Base-by-base conservation (phyloP, 331 rosid species). In the Acacia concinna region DNA sequence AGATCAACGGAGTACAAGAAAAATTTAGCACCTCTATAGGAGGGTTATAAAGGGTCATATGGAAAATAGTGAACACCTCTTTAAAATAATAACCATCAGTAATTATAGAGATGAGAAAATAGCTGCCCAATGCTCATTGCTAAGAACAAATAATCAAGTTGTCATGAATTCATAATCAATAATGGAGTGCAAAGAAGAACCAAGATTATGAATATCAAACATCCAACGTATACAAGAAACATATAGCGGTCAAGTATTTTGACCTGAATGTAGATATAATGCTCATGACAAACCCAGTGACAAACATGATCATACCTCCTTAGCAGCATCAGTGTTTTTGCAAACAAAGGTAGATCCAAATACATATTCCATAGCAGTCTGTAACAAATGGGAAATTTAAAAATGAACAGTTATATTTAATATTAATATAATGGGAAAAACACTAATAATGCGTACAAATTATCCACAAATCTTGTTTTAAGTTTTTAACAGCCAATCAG, bases 301-400 rank as follows among this genome's bases (percentile, higher is more conserved):
- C 68, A 49, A 81, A 70, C 67, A 66, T 30, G 56, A 31, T 41
- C 76, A 68, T 69, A 96, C 99, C 98, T 96, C 93, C 90, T 93
- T 93, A 31, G 99, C 99, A 80, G 96, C 96, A 81, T 89, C 89
- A 64, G 44, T 77, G 28, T 81, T 91, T 86, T 91, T 96, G 97
- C 99, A 96, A 71, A 96, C 92, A 80, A 96, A 91, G 74, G 99
- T 93, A 76, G 99, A 93, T 74, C 99, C 99, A 77, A 96, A 96
- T 59, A 96, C 88, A 57, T 80, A 96, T 79, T 96, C 99, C 97
- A 96, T 91, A 34, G 99, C 99, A 76, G 10, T 88, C 99, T 96
- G 88, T 76, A 85, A 82, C 52, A 78, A 75, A 82, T 30, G 23
- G 28, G 43, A 71, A 81, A 70, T 32, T 79, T 79, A 8, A 73